Base-by-base conservation (phyloP, 371 early-diverging fungal genomes). In the Mortierella sp. region DNA sequence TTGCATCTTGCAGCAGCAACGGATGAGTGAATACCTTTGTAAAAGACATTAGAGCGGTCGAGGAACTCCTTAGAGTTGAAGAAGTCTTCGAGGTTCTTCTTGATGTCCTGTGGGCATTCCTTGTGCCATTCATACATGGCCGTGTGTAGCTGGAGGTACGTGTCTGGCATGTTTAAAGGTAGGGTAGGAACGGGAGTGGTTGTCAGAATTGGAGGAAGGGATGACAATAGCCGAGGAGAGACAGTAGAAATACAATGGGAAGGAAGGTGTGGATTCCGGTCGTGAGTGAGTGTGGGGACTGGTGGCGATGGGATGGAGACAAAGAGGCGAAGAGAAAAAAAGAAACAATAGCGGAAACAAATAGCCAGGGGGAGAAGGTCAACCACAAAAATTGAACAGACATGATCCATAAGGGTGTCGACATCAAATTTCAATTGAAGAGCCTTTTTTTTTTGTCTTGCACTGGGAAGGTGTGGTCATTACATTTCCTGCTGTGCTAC, bases 71-170 rank as follows among this genome's bases (percentile, higher is more conserved):
- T 29, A 6, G 78, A 65, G n/a, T 16, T 24, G n/a, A 71, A 71
- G 47, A 65, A 77, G 34, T 2, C 16, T 2, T 61, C 53, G 37
- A 80, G 70, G n/a, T 69, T 64, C 31, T 39, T 71, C 50, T 70
- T 77, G 26, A 74, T 13, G 66, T 82, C 78, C 26, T 48, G 34
- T 10, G 74, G 77, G 13, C 69, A 70, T n/a, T 77, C 68, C 66
- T 74, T 82, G 45, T 16, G 58, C 82, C 82, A 82, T 64, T 77
- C 78, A 44, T 82, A 74, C 47, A 71, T 40, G 37, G 77, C 77
- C 4, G 77, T 74, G 16, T 48, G 65, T 34, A 82, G 39, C 26
- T 70, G 81, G 10, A 81, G 71, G 65, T 70, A 77, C 37, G 77
- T 61, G 19, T 11, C 45, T 8, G 81, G 8, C 47, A 70, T 10